Percentiles rank a stretch among this genome's conserved stretches.
Evolutionary conservation across 1,139 yeast species (phyloP).

Genomic region (Kluyveromyces sp.): DNA sequence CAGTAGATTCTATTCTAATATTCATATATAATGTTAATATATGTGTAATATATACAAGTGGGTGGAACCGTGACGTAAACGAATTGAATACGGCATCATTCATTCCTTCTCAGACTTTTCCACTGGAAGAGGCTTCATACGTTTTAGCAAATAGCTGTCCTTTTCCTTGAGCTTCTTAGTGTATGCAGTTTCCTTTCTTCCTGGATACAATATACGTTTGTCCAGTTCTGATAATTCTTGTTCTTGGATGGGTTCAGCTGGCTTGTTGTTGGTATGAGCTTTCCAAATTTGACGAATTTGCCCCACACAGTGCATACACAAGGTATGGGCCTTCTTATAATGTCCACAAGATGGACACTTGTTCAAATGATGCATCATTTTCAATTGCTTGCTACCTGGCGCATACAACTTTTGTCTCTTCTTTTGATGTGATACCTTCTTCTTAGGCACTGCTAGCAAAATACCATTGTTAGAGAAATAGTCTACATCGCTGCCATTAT

Average conservation of each 20-base stretch:
- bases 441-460: constrained; percentile 84
- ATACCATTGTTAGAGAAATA: constrained; percentile 50
- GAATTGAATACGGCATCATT: background rate
- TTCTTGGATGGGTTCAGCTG: constrained; percentile 30
- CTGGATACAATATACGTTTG: constrained; percentile 66
- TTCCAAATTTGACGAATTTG: constrained; percentile 74
- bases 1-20: no score
- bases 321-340: constrained; percentile 77
- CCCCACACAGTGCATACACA: constrained; percentile 88
- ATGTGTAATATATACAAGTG: no score
- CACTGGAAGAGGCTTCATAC: constrained; percentile 49
- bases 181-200: constrained; percentile 50
- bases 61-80: background rate
- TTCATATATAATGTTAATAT: no score
- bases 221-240: constrained; percentile 56
- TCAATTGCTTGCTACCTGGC: constrained; percentile 75
- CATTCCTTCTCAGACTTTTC: constrained; percentile 25
- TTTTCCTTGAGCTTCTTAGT: constrained; percentile 45
- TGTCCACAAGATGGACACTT: constrained; percentile 96
- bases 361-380: constrained; percentile 66
- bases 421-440: constrained; percentile 80
- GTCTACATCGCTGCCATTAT: constrained; percentile 20
- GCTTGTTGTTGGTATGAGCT: constrained; percentile 19
- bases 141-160: constrained; percentile 56
- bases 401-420: constrained; percentile 76